These are phyloP conservation scores for Mortierella sp. DNA, from an alignment of 371 early-diverging fungal genomes.

Conservation along the genomic window DNA sequence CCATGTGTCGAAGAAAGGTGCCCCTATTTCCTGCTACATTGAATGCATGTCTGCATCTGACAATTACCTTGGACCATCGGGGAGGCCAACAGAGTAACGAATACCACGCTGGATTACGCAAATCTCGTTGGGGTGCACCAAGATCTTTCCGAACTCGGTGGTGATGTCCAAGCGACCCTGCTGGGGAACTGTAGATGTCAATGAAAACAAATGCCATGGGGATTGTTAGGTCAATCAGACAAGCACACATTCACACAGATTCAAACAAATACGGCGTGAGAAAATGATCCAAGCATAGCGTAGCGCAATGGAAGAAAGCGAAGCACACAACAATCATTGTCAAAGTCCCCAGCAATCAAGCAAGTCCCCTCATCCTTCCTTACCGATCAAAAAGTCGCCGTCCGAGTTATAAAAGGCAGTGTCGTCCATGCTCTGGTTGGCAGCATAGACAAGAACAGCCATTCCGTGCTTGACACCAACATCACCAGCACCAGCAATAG, in stretches of 20 bases:
- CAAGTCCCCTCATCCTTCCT: background rate
- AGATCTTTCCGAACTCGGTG: constrained; percentile 94
- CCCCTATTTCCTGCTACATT: background rate
- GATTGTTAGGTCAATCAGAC: constrained; percentile 4
- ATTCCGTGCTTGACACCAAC: constrained; percentile 85
- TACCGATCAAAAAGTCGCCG: constrained; percentile 94
- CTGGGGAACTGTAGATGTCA: constrained; percentile 84
- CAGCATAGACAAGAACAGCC: constrained; percentile 88
- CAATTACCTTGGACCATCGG: constrained; percentile 82
- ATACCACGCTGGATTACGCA: constrained; percentile 95
- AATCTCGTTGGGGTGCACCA: constrained; percentile 93
- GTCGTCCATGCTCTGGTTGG: constrained; percentile 83
- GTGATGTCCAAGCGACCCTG: constrained; percentile 88
- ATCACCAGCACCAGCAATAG: constrained; percentile 93
- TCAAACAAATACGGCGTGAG: constrained; percentile 3
- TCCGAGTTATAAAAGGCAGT: constrained; percentile 92
- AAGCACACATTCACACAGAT: background rate
- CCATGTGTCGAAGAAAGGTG: background rate
- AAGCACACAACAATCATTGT: background rate
- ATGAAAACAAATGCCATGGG: background rate
- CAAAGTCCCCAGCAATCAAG: background rate
- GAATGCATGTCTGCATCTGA: background rate
- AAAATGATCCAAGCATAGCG: background rate
- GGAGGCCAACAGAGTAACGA: constrained; percentile 84
- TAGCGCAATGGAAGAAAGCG: background rate